These are phyloP conservation scores for Eurotiales sp. DNA, from an alignment of 2,329 filamentous ascomycete genomes.

Conservation along the genomic window DNA sequence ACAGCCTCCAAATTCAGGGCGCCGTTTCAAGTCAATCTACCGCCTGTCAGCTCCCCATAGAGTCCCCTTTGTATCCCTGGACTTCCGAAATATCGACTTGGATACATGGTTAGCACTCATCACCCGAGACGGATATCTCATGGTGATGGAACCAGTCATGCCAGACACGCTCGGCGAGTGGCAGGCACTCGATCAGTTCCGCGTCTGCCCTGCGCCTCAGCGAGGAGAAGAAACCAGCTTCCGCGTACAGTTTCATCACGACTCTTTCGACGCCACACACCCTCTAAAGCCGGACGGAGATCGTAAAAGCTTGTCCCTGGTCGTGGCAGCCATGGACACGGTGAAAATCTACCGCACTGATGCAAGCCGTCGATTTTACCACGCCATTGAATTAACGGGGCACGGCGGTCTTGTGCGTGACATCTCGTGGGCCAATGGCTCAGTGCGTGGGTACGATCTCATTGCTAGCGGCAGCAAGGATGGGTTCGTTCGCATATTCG, in stretches of 20 bases:
- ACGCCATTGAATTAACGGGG: conserved; percentile 69
- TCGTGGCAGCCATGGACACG: conserved; percentile 79
- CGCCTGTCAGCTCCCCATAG: conserved; percentile 64
- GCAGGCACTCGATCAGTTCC: conserved; percentile 70
- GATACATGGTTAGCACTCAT: conserved; percentile 85
- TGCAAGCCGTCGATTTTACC: conserved; percentile 74
- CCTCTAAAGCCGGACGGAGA: conserved; percentile 76
- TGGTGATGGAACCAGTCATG: conserved; percentile 79
- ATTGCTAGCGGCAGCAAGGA: conserved; percentile 92
- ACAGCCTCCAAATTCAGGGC: conserved; percentile 67
- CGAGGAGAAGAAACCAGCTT: conserved; percentile 86
- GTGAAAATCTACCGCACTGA: conserved; percentile 80
- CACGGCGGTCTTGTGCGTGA: conserved; percentile 79
- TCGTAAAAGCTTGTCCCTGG: conserved; percentile 71
- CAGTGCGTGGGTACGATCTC: conserved; percentile 83
- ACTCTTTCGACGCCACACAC: conserved; percentile 69
- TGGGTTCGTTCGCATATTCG: conserved; percentile 83
- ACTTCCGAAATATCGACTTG: conserved; percentile 77
- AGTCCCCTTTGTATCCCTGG: conserved; percentile 69
- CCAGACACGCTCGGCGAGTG: conserved; percentile 78
- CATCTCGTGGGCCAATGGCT: conserved; percentile 88
- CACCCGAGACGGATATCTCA: conserved; percentile 74
- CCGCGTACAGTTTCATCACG: conserved; percentile 82
- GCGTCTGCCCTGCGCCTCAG: conserved; percentile 64
- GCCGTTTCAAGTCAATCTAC: conserved; percentile 72